A percentile compares a stretch with the other conserved stretches of the same genome.
Evolutionary conservation across 805 yeast genomes (phyloP).

Genomic region (Candida alai): DNA sequence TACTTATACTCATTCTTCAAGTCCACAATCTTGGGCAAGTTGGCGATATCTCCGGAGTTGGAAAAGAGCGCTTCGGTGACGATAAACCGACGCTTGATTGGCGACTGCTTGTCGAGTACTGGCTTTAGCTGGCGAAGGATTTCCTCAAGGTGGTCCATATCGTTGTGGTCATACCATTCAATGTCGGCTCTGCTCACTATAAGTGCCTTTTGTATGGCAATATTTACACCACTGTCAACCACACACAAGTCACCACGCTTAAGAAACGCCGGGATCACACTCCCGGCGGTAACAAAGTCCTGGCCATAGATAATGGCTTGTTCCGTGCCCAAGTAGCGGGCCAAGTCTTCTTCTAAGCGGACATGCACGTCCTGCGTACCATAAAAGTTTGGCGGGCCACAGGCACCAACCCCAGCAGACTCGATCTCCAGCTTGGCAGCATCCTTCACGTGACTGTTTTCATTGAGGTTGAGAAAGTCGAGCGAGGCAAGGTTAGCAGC

Average conservation of each 20-base stretch:
- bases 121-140: slow-evolving; percentile 60
- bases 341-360: slow-evolving; percentile 68
- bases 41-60: slow-evolving; percentile 75
- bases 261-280: slow-evolving; percentile 88
- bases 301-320: slow-evolving; percentile 86
- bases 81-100: slow-evolving; percentile 85
- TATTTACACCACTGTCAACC: slow-evolving; percentile 73
- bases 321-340: slow-evolving; percentile 73
- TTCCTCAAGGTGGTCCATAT: slow-evolving; percentile 74
- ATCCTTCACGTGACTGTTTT: slow-evolving; percentile 41
- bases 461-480: slow-evolving; percentile 67
- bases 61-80: slow-evolving; percentile 88
- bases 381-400: slow-evolving; percentile 97
- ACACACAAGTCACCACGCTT: slow-evolving; percentile 93
- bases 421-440: slow-evolving; percentile 57
- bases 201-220: slow-evolving; percentile 85
- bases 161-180: slow-evolving; percentile 83
- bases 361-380: slow-evolving; percentile 93
- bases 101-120: slow-evolving; percentile 59
- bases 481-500: slow-evolving; percentile 60
- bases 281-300: slow-evolving; percentile 80
- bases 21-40: slow-evolving; percentile 62
- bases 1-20: slow-evolving; percentile 80
- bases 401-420: slow-evolving; percentile 90
- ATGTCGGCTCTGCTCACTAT: slow-evolving; percentile 82